Evolutionary conservation across 2,329 filamentous ascomycete species (phyloP).

Genomic region (Exophiala phaeomuriformis): DNA sequence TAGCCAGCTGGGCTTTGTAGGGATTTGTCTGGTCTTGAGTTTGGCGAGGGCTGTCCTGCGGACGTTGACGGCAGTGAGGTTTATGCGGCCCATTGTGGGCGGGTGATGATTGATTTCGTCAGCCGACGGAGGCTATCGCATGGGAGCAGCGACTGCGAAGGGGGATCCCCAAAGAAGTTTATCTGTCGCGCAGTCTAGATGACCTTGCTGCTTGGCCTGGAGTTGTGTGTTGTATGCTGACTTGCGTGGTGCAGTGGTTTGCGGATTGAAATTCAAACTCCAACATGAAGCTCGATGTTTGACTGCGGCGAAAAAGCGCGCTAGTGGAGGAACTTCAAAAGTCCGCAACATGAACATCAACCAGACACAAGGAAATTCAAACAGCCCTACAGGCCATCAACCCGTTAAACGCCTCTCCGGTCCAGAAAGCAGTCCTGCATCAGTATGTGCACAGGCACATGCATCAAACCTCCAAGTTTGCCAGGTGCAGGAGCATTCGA

Average conservation of each 20-base stretch:
- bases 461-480: slow-evolving; percentile 16
- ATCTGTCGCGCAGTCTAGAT: not conserved
- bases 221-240: not conserved
- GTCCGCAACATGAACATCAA: not conserved
- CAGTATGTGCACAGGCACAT: slow-evolving; percentile 19
- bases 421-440: slow-evolving; percentile 2
- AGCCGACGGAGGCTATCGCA: not conserved
- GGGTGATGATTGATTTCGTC: not conserved
- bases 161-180: not conserved
- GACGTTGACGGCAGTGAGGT: slow-evolving; percentile 41
- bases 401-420: not conserved
- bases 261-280: slow-evolving; percentile 4
- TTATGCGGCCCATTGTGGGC: slow-evolving; percentile 40
- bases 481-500: slow-evolving; percentile 20
- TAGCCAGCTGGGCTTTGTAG: slow-evolving; percentile 47
- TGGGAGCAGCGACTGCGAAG: not conserved
- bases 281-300: not conserved
- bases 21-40: slow-evolving; percentile 33
- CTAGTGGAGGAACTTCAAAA: not conserved
- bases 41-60: slow-evolving; percentile 38
- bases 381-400: not conserved
- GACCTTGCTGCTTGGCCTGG: not conserved
- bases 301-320: not conserved
- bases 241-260: not conserved
- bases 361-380: not conserved